Conservation (phyloP, 139 green algal genomes). For the Ettlia oleoabundans region DNA sequence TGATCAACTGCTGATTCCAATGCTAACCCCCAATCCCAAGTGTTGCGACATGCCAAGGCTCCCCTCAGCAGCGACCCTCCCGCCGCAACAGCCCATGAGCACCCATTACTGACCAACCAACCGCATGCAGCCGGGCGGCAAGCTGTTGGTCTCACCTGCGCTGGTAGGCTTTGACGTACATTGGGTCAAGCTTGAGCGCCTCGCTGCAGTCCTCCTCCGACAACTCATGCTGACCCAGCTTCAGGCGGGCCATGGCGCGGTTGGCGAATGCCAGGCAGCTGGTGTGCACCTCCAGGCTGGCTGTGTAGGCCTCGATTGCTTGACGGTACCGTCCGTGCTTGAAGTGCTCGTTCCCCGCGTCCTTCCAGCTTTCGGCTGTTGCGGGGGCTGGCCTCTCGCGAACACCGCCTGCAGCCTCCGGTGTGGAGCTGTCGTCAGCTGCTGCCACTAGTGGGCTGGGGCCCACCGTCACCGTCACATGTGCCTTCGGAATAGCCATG, state of each 20-base stretch:
- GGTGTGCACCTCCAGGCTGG: slow-evolving; percentile 55
- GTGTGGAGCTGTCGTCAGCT: background rate
- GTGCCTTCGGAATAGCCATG: slow-evolving; percentile 3
- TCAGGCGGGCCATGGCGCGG: slow-evolving; percentile 73
- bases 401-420: slow-evolving; percentile 31
- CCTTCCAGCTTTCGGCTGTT: slow-evolving; percentile 61
- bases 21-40: too few species aligned
- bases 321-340: slow-evolving; percentile 55
- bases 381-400: slow-evolving; percentile 30
- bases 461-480: background rate
- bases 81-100: too few species aligned
- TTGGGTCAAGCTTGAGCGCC: slow-evolving; percentile 66
- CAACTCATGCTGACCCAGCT: slow-evolving; percentile 47
- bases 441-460: background rate
- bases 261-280: slow-evolving; percentile 70
- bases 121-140: too few species aligned
- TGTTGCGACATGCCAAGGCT: too few species aligned
- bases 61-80: too few species aligned
- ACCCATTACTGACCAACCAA: too few species aligned
- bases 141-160: slow-evolving; percentile 21
- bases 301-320: slow-evolving; percentile 66
- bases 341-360: slow-evolving; percentile 76
- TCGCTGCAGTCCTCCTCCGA: slow-evolving; percentile 69
- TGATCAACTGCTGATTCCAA: too few species aligned
- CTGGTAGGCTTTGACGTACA: slow-evolving; percentile 72